These are phyloP conservation scores for Euphrasia confusa DNA, from an alignment of 257 asterid species.

Conservation along the genomic window DNA sequence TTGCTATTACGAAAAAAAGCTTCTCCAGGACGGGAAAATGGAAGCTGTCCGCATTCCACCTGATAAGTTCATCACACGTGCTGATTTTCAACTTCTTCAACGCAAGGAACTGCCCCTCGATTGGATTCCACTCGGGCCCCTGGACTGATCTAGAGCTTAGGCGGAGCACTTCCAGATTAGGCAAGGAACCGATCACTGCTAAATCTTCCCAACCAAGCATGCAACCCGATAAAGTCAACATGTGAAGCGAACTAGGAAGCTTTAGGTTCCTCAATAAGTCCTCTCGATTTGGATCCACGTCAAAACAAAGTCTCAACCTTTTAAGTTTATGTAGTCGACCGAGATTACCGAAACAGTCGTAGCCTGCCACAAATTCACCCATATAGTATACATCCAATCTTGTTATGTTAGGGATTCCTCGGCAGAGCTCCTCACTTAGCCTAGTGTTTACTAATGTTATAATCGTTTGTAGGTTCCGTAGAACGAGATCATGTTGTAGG, in stretches of 20 bases:
- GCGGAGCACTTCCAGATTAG: conserved; percentile 2
- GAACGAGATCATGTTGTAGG: not conserved
- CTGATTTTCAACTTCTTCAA: not conserved
- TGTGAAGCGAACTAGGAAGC: not conserved
- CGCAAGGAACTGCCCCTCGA: not conserved
- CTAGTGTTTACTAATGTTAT: not conserved
- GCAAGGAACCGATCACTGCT: not conserved
- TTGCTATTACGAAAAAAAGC: not conserved
- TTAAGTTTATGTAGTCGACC: not conserved
- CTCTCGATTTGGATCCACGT: not conserved
- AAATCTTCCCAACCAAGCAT: not conserved
- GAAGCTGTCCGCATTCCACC: conserved; percentile 4
- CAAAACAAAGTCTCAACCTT: not conserved
- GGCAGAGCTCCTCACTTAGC: not conserved
- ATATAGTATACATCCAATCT: not conserved
- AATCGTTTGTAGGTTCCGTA: not conserved
- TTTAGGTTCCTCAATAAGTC: not conserved
- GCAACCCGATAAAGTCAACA: not conserved
- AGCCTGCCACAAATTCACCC: not conserved
- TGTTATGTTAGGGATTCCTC: not conserved
- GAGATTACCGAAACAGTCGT: not conserved
- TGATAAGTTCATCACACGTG: not conserved
- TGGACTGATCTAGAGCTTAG: not conserved
- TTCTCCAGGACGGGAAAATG: conserved; percentile 16
- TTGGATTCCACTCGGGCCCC: not conserved